Base-by-base conservation (phyloP, 2,329 filamentous ascomycete species). In the Phialophora chinensis region DNA sequence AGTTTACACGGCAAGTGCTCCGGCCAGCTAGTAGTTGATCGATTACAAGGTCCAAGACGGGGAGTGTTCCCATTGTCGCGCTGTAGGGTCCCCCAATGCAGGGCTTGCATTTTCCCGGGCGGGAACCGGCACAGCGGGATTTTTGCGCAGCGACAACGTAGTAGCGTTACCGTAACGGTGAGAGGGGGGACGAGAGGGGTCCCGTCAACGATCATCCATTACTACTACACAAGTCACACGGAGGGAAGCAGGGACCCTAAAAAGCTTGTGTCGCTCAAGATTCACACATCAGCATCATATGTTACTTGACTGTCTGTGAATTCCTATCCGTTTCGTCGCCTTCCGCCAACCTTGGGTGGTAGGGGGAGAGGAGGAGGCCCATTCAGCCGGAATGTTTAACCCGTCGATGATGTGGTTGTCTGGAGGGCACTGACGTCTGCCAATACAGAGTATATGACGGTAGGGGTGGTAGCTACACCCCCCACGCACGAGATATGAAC, bases 301-400 rank as follows among this genome's bases (percentile, higher is more conserved):
- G 33, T 11, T 33, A 33, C 31, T 31, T 12, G 33, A 3, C 11
- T 35, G 33, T 4, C 12, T 11, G 33, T 35, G 10, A 12, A 42
- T 42, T 42, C 2, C 27, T 5, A 42, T 17, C 20, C 38, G 38
- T 3, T n/a, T n/a, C 6, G 5, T 44, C 17, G 38, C 38, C 38
- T n/a, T n/a, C 14, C 38, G 38, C 38, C 35, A 12, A 12, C 38
- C 17, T 44, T 35, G 38, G 6, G 38, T n/a, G 31, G 7, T 7
- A 8, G 14, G 17, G 4, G 27, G 27, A 4, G 25, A 27, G 27
- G 27, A 3, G 27, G 17, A 8, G 17, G 38, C 38, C 49, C 29
- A 49, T 54, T 62, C 59, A 62, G 59, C 59, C 59, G 49, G 49
- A 62, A 62, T 35, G 49, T 62, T 62, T 62, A 62, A 23, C 59